Base-by-base conservation (phyloP, 805 yeast species). In the Barnettozyma californica region DNA sequence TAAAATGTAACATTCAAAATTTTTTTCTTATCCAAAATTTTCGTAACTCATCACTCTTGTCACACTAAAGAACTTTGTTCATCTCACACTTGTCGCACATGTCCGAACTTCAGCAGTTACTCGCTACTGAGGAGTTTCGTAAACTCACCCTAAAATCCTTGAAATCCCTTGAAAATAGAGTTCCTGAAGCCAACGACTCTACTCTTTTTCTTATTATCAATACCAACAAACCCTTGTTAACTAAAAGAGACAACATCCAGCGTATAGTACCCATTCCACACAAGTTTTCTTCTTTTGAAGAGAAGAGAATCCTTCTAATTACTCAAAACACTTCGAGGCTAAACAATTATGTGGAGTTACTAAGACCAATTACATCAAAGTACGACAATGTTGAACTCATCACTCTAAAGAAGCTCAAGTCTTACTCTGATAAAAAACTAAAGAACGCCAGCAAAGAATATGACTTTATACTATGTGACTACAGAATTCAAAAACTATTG, bases 381-480 rank as follows among this genome's bases (percentile, higher is more conserved):
- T 46, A 46, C 23, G 52, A 51, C 3, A 51, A 51, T 19, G 26
- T 51, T 23, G 54, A 51, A 38, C 14, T 49, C 6, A 39, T 51
- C 11, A 44, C 45, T 18, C 78, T 87, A 21, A 68, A 80, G 18
- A 75, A 88, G 13, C 68, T 83, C 43, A 79, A 77, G 53, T 81
- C 76, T 54, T 62, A 84, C 48, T 79, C 75, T 58, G 65, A 74
- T 3, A 74, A 73, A 44, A 68, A 75, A 21, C 60, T 78, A 31
- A 72, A 70, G 43, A 76, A 74, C 43, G 55, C 82, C 1, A 79
- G 68, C 56, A 74, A 77, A 49, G 87, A 83, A 36, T 81, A 75
- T 60, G 95, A 87, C 58, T 57, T 83, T 25, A 71, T 88, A 2
- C 68, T 87, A 9, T 81, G 84, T 5, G 95, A 88, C 63, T 77